These are phyloP conservation scores for Didymella arachidicola DNA, from an alignment of 2,329 filamentous ascomycete genomes.

Conservation along the genomic window DNA sequence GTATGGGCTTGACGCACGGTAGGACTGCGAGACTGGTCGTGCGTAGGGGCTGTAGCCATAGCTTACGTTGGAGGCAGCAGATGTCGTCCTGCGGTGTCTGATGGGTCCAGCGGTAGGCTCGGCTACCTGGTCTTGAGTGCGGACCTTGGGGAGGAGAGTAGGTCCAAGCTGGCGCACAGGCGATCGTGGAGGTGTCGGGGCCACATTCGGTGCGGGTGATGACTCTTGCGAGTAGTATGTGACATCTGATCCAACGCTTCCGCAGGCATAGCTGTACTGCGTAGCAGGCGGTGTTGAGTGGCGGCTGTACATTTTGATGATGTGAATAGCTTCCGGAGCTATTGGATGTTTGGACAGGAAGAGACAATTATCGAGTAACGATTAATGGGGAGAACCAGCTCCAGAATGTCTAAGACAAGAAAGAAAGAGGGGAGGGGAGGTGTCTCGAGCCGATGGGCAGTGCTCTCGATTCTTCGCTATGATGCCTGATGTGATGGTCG, in stretches of 20 bases:
- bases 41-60: slow-evolving; percentile 60
- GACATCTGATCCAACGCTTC: slow-evolving; percentile 60
- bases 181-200: slow-evolving; percentile 72
- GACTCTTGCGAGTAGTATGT: slow-evolving; percentile 72
- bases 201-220: slow-evolving; percentile 71
- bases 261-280: slow-evolving; percentile 49
- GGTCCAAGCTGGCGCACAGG: slow-evolving; percentile 82
- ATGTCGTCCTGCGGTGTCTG: slow-evolving; percentile 65
- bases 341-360: slow-evolving; percentile 27
- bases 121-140: slow-evolving; percentile 81
- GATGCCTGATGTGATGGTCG: slow-evolving; percentile 22
- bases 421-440: slow-evolving; percentile 45
- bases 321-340: slow-evolving; percentile 48
- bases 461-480: slow-evolving; percentile 23
- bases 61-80: slow-evolving; percentile 52
- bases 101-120: slow-evolving; percentile 64
- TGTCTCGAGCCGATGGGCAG: slow-evolving; percentile 48
- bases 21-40: slow-evolving; percentile 54
- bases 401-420: slow-evolving; percentile 53
- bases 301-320: slow-evolving; percentile 53
- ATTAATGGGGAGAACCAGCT: slow-evolving; percentile 56
- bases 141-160: slow-evolving; percentile 83
- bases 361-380: slow-evolving; percentile 48
- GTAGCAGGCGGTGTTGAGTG: slow-evolving; percentile 56
- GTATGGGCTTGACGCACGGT: slow-evolving; percentile 56